phyloP scores from a whole-genome alignment of 208 protist genomes.

The Trichomonas gallinae region DNA sequence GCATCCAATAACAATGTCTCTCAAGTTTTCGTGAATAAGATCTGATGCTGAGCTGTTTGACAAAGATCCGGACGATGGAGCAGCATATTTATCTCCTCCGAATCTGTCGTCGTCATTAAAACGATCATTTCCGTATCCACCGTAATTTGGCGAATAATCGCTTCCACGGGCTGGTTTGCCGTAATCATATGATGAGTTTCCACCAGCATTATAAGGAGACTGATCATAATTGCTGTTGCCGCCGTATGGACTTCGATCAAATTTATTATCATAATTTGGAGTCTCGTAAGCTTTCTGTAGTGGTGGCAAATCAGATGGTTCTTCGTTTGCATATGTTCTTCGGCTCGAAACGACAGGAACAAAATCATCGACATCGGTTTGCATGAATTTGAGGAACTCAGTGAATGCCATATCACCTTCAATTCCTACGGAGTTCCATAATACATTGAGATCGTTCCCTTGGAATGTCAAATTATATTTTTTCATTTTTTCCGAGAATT shows the following conservation, averaged over 20 bases:
- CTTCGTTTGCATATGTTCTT: background rate
- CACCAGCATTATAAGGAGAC: background rate
- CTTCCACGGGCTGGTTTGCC: too few species aligned
- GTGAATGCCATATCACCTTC: background rate
- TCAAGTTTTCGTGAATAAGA: background rate
- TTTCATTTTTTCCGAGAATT: background rate
- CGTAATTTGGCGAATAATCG: background rate
- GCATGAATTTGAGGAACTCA: background rate
- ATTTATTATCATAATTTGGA: background rate
- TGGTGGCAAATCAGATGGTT: background rate
- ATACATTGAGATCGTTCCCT: background rate
- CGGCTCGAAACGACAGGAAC: background rate
- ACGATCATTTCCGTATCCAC: background rate
- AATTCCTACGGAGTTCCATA: background rate
- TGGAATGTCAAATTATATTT: background rate
- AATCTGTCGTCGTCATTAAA: background rate
- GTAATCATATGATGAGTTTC: background rate
- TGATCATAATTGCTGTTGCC: background rate
- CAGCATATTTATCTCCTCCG: background rate
- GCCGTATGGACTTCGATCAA: background rate
- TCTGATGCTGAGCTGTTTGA: background rate
- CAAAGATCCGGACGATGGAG: too few species aligned
- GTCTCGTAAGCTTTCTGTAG: background rate
- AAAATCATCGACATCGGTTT: background rate
- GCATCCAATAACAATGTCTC: background rate